phyloP scores from a whole-genome alignment of 1,284 basidiomycete genomes.

The Malassezia furfur region DNA sequence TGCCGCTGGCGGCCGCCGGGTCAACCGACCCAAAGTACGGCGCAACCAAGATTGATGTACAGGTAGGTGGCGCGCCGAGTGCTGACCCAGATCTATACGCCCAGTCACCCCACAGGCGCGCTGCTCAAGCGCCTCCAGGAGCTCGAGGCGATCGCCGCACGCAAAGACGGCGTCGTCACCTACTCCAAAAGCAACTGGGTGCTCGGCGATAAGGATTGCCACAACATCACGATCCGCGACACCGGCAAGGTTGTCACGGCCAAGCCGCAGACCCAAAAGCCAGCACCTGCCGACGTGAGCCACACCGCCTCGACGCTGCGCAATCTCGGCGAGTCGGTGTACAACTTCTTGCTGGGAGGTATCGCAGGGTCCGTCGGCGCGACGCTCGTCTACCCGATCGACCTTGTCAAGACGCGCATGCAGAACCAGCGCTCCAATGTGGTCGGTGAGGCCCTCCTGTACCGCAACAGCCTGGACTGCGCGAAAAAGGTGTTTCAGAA shows the following conservation, averaged over 20 bases:
- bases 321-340: constrained; percentile 51
- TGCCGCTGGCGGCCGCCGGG: constrained; percentile 1
- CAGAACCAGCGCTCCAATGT: constrained; percentile 66
- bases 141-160: not conserved
- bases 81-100: constrained; percentile 11
- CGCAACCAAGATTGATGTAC: not conserved
- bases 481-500: constrained; percentile 86
- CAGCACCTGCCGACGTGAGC: constrained; percentile 9
- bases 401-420: constrained; percentile 77
- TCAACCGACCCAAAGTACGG: constrained; percentile 1
- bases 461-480: constrained; percentile 59
- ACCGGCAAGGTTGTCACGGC: not conserved
- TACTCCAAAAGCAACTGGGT: not conserved
- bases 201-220: not conserved
- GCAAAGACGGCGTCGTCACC: not conserved
- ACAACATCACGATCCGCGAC: constrained; percentile 6
- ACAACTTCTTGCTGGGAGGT: constrained; percentile 83
- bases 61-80: not conserved
- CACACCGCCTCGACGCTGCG: constrained; percentile 4
- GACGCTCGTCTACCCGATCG: constrained; percentile 86
- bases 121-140: constrained; percentile 1
- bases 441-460: constrained; percentile 46
- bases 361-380: constrained; percentile 81
- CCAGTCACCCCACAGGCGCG: not conserved
- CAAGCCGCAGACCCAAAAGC: not conserved